Base-by-base conservation (phyloP, 306 rosid genomes). In the Gillenia trifoliata region DNA sequence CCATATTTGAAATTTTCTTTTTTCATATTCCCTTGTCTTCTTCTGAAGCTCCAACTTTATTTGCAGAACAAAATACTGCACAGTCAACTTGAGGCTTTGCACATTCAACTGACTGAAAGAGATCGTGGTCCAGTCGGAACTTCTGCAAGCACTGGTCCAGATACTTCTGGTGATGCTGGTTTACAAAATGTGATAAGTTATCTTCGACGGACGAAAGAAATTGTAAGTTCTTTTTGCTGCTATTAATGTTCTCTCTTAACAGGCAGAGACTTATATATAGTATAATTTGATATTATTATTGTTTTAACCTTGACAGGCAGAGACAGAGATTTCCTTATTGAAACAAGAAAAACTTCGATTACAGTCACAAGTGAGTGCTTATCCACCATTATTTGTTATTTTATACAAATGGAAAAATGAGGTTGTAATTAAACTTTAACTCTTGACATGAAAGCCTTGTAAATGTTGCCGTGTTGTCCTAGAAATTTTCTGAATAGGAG, bases 181-280 rank as follows among this genome's bases (percentile, higher is more conserved):
- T 86, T 94, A 43, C 99, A 90, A 76, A 87, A 75, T 66, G 99
- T 94, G 70, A 80, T 94, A 50, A 85, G 56, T 76, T 94, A 90
- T 90, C 96, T 94, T 80, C 90, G 99, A 25, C 83, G 95, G 7
- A 85, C 97, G 9, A 94, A 90, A 86, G 99, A 94, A 77, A 94
- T 92, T 81, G 99, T 94, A 84, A 78, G 78, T 68, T 80, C 26
- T 70, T n/a, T 64, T 72, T 41, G 61, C 68, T 82, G 11, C 63
- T 36, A 54, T 73, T 50, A 25, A 74, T 31, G 23, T 4, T 4
- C 47, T 33, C 45, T 30, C 68, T 73, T 47, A 47, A 47, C 20
- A 47, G 20, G 52, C 52, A 16, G 52, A 47, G 52, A 47, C 52
- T 36, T 36, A 73, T 65, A 9, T 6, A 22, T 1, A 9, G 28